Conservation (phyloP, 176 grass and related monocot genomes). For the Triticum timopheevii region DNA sequence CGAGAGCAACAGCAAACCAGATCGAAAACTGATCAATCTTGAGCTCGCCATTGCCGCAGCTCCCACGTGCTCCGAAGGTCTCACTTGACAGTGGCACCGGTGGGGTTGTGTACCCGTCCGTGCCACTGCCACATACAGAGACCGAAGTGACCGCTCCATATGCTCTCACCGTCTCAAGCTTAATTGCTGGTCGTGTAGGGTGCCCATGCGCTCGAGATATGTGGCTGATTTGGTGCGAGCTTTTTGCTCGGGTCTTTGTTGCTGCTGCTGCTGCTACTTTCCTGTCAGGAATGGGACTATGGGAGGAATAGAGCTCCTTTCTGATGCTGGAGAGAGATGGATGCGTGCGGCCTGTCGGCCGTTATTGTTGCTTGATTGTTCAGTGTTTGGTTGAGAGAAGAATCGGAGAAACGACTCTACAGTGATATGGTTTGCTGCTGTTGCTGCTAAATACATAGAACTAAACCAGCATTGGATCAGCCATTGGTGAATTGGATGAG, state of each 20-base stretch:
- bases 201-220: conserved; percentile 11
- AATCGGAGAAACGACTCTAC: background rate
- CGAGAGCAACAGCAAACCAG: background rate
- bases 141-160: background rate
- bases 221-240: background rate
- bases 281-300: background rate
- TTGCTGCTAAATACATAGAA: background rate
- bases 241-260: background rate
- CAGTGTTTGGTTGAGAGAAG: background rate
- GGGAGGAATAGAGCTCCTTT: background rate
- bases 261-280: background rate
- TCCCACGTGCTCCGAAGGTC: background rate
- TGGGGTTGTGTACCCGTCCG: background rate
- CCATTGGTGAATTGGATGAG: background rate
- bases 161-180: background rate
- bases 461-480: background rate
- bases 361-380: background rate
- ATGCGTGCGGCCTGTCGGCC: background rate
- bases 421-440: background rate
- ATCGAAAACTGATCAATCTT: background rate
- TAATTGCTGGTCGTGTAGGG: conserved; percentile 21
- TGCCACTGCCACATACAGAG: conserved; percentile 2
- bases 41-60: background rate
- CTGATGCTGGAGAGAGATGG: background rate
- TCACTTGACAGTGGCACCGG: background rate